Conservation (phyloP, 768 basidiomycete species). For the Tulasnella sp. region DNA sequence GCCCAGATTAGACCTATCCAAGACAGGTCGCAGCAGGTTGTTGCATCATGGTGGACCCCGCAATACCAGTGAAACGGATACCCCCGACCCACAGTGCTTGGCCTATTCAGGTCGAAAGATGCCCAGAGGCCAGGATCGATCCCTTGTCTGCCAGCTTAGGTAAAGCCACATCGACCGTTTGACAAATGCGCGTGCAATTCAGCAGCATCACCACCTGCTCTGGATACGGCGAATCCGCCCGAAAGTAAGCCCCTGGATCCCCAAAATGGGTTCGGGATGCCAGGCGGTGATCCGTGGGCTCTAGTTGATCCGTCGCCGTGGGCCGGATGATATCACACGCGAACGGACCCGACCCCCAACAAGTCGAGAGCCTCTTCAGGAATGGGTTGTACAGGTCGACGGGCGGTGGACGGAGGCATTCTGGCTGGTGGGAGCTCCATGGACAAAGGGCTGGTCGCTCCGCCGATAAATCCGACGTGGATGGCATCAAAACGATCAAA, state of each 20-base stretch:
- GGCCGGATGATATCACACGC: conserved; percentile 7
- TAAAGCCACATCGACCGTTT: not conserved
- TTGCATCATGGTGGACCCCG: conserved; percentile 11
- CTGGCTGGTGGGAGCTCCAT: not conserved
- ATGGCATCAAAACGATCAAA: not conserved
- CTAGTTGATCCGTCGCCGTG: conserved; percentile 4
- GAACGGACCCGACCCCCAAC: not conserved
- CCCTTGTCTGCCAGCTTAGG: not conserved
- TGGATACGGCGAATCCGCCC: conserved; percentile 11
- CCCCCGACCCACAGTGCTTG: conserved; percentile 5
- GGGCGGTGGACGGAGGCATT: not conserved
- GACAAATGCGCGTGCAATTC: conserved; percentile 2
- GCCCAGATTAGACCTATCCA: conserved; percentile 4
- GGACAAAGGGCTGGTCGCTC: not conserved
- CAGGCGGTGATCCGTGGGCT: conserved; percentile 14
- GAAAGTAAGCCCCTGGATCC: not conserved
- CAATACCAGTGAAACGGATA: not conserved
- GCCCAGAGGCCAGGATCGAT: not conserved
- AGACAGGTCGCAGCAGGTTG: not conserved
- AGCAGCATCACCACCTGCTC: not conserved
- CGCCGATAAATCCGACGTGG: not conserved
- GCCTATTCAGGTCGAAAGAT: not conserved
- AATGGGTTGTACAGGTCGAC: not conserved
- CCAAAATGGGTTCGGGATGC: conserved; percentile 14
- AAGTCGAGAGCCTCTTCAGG: not conserved